These are phyloP conservation scores for Colletotrichum simmondsii DNA, from an alignment of 2,329 filamentous ascomycete genomes.

Conservation along the genomic window DNA sequence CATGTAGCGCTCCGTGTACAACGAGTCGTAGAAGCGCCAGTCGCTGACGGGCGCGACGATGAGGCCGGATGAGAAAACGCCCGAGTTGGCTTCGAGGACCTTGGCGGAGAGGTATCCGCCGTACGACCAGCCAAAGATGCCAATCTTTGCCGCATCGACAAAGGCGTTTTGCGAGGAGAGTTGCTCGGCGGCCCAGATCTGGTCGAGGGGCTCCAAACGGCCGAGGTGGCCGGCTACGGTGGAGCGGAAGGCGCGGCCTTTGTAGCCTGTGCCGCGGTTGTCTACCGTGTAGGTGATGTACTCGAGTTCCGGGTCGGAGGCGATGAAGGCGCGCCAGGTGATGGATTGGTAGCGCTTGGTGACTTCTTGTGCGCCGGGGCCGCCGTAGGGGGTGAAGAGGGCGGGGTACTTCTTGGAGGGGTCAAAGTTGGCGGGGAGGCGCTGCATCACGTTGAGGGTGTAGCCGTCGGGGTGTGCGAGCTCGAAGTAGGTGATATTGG, in stretches of 20 bases:
- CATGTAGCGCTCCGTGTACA: slow-evolving; percentile 82
- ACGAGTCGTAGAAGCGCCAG: slow-evolving; percentile 77
- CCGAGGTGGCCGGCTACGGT: slow-evolving; percentile 69
- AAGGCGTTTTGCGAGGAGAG: slow-evolving; percentile 61
- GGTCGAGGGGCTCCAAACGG: slow-evolving; percentile 71
- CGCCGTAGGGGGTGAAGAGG: slow-evolving; percentile 76
- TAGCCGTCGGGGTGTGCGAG: slow-evolving; percentile 71
- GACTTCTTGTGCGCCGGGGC: slow-evolving; percentile 72
- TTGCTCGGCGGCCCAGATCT: slow-evolving; percentile 73
- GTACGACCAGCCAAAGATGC: slow-evolving; percentile 77
- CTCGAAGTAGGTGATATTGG: slow-evolving; percentile 72
- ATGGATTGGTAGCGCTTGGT: slow-evolving; percentile 65
- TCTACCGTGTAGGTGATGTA: slow-evolving; percentile 77
- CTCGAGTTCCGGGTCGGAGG: slow-evolving; percentile 74
- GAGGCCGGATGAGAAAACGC: slow-evolving; percentile 70
- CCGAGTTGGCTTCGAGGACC: slow-evolving; percentile 70
- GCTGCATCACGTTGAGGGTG: slow-evolving; percentile 72
- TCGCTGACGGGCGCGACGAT: slow-evolving; percentile 75
- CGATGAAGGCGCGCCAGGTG: slow-evolving; percentile 71
- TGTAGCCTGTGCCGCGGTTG: slow-evolving; percentile 73
- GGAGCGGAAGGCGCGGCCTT: slow-evolving; percentile 71
- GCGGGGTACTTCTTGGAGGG: slow-evolving; percentile 72
- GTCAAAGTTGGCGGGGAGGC: slow-evolving; percentile 73
- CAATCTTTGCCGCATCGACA: slow-evolving; percentile 68
- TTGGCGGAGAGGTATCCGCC: slow-evolving; percentile 75